phyloP scores from a whole-genome alignment of 129 eudicot species.

The Saussurea involucrata region DNA sequence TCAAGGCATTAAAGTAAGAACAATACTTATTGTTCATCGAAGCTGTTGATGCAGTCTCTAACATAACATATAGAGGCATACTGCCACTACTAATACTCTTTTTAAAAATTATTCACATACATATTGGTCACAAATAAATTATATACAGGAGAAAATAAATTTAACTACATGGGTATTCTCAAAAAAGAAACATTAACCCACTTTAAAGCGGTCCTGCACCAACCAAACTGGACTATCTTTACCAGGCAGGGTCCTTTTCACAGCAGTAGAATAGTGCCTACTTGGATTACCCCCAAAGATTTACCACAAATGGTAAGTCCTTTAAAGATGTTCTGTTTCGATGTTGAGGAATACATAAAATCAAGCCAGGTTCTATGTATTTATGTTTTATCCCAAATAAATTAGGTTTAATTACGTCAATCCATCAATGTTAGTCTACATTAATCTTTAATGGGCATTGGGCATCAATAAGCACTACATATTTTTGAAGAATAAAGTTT shows the following conservation, averaged over 20 bases:
- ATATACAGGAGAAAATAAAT: not conserved
- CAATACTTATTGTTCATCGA: no score
- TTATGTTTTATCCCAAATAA: not conserved
- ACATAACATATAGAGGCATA: no score
- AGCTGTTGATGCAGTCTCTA: not conserved
- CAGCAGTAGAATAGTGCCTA: conserved; percentile 18
- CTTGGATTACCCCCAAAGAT: conserved; percentile 21
- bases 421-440: not conserved
- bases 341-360: conserved; percentile 3
- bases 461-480: not conserved
- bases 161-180: conserved; percentile 10
- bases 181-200: conserved; percentile 23
- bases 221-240: conserved; percentile 21
- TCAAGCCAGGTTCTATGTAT: not conserved
- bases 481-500: not conserved
- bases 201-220: conserved; percentile 28
- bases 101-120: no score
- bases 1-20: no score
- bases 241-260: conserved; percentile 20
- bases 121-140: not conserved
- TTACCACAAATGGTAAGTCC: conserved; percentile 21
- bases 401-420: conserved; percentile 3
- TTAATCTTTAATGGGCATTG: not conserved
- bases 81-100: no score
- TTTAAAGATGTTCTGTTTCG: conserved; percentile 6